A percentile compares a stretch with the other conserved stretches of the same genome.
Evolutionary conservation across 2,329 filamentous ascomycete genomes (phyloP).

Genomic region (Sporothrix phasma): DNA sequence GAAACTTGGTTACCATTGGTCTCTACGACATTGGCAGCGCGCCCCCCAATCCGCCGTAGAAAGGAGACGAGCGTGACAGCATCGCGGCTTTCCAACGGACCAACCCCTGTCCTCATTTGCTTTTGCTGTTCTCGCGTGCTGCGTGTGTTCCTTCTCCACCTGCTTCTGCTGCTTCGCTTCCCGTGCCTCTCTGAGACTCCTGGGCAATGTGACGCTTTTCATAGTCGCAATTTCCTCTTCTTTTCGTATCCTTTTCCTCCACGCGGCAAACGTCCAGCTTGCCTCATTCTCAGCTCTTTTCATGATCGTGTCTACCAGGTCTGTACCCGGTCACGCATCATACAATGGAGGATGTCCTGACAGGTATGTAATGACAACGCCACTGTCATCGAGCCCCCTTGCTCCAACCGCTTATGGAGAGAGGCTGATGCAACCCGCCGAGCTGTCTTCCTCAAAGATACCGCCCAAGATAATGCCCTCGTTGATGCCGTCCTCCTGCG

Average conservation of each 20-base stretch:
- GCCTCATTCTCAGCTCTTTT: not conserved
- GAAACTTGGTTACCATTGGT: not conserved
- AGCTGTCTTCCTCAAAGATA: conserved; percentile 43
- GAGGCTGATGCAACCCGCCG: conserved; percentile 30
- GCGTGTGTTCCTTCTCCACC: not conserved
- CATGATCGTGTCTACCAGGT: not conserved
- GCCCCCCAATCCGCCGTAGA: not conserved
- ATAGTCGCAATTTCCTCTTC: too few species aligned
- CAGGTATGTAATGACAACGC: not conserved
- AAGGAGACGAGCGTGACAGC: not conserved
- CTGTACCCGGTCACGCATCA: too few species aligned
- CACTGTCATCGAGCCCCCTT: not conserved
- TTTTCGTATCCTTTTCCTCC: not conserved
- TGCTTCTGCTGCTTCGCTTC: not conserved
- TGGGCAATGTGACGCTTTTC: not conserved
- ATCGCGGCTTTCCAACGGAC: conserved; percentile 1
- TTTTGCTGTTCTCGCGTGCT: not conserved
- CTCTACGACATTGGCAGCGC: not conserved
- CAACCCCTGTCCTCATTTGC: not conserved
- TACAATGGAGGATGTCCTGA: not conserved
- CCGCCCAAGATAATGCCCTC: conserved; percentile 44
- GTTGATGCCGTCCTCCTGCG: conserved; percentile 38
- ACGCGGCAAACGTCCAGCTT: not conserved
- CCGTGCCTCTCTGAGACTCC: not conserved
- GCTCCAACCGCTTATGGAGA: conserved; percentile 17